Base-by-base conservation (phyloP, 2,329 filamentous ascomycete species). In the Colletotrichum trifolii region DNA sequence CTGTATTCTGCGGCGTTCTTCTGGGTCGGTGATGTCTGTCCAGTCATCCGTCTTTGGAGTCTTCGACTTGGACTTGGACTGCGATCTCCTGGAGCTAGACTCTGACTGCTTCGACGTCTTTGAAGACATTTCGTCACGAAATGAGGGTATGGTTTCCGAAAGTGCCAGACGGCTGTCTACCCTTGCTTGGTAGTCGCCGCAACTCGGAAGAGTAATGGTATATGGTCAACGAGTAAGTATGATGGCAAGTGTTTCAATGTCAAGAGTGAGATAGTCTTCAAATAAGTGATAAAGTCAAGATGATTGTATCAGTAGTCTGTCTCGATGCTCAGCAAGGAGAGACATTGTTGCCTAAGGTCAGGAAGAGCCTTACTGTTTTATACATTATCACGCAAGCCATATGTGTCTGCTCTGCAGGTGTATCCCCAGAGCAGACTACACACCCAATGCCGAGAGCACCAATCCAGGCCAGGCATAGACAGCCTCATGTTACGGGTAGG, bases 1-100 rank as follows among this genome's bases (percentile, higher is more conserved):
- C 74, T 94, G 91, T 54, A 93, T 90, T 66, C 90, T 88, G 67
- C 91, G 83, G 72, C 91, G 84, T 78, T 92, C 89, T 66, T 88
- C 88, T 0, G 89, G 89, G 70, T 93, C 90, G 7, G 85, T 86
- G 47, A 93, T 83, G 0, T 89, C 85, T 35, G 85, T 82, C 91
- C 91, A 94, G 77, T 92, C 87, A 68, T 91, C 84, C 3, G 79
- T 79, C 68, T 83, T 84, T 25, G 75, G 53, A 38, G 71, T 72
- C 69, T 78, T 78, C 6, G 80, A 74, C 67, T 80, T 84, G 53
- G 74, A 70, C 60, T 78, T 82, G 7, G 71, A 68, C 33, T 70
- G 69, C 15, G 72, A 73, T 62, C 72, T 78, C 62, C 71, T 73
- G 25, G 72, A 70, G 54, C 56, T 67, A 62, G 72, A 55, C 42